These are phyloP conservation scores for Microcos paniculata DNA, from an alignment of 345 rosid genomes.

Conservation along the genomic window DNA sequence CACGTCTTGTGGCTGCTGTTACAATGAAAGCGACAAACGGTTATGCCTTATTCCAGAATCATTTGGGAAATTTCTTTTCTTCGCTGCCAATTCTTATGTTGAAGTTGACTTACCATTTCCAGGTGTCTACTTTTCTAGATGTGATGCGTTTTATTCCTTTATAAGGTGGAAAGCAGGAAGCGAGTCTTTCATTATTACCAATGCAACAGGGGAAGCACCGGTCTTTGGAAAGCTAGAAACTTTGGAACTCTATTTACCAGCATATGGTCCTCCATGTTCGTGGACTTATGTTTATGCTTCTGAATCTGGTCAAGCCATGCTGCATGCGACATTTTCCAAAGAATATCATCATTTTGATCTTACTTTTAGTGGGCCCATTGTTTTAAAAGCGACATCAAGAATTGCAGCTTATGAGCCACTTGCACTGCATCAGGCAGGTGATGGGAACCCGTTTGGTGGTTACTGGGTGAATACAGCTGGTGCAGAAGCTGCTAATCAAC, in stretches of 20 bases:
- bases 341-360: slow-evolving; percentile 54
- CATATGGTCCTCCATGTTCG: slow-evolving; percentile 71
- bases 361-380: slow-evolving; percentile 48
- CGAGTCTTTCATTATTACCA: slow-evolving; percentile 58
- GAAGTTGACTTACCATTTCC: slow-evolving; percentile 33
- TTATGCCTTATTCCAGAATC: slow-evolving; percentile 29
- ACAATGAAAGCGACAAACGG: slow-evolving; percentile 80
- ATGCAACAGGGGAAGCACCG: slow-evolving; percentile 49
- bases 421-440: slow-evolving; percentile 56
- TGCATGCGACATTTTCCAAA: slow-evolving; percentile 74
- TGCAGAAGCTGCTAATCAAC: slow-evolving; percentile 41
- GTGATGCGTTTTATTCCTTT: slow-evolving; percentile 74
- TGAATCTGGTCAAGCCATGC: slow-evolving; percentile 66
- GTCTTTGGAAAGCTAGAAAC: slow-evolving; percentile 31
- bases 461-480: slow-evolving; percentile 60
- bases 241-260: slow-evolving; percentile 28
- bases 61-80: slow-evolving; percentile 19
- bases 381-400: slow-evolving; percentile 65
- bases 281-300: slow-evolving; percentile 66
- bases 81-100: slow-evolving; percentile 21
- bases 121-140: slow-evolving; percentile 71
- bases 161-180: slow-evolving; percentile 78
- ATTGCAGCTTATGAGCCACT: slow-evolving; percentile 84
- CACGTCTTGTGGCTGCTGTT: slow-evolving; percentile 77
- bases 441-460: slow-evolving; percentile 87